Evolutionary conservation across 768 basidiomycete species (phyloP).

Genomic region (Rhodotorula kratochvilovae): DNA sequence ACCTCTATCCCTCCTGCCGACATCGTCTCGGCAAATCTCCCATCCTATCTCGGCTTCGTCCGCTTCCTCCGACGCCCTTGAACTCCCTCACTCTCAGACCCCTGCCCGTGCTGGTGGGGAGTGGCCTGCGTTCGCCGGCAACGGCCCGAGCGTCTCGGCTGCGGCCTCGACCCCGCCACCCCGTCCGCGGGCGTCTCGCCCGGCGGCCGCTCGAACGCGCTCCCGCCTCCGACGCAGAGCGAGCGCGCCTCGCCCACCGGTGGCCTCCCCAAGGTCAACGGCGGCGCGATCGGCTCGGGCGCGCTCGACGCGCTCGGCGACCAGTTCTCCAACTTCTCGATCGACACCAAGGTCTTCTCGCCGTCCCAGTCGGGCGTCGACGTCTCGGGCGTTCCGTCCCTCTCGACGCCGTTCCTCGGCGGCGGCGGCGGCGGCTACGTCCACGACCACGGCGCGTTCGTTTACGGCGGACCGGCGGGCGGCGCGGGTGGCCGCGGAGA

Average conservation of each 20-base stretch:
- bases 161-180: constrained; percentile 27
- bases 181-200: constrained; percentile 13
- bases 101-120: constrained; percentile 50
- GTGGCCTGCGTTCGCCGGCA: constrained; percentile 53
- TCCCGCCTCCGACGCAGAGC: constrained; percentile 6
- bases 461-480: constrained; percentile 26
- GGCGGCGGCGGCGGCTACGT: constrained; percentile 34
- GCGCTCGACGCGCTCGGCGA: constrained; percentile 33
- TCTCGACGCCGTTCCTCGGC: constrained; percentile 30
- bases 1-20: too few species aligned
- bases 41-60: too few species aligned
- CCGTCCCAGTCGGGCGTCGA: constrained; percentile 29
- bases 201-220: background rate
- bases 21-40: too few species aligned
- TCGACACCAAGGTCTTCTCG: constrained; percentile 39
- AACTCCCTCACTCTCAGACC: too few species aligned
- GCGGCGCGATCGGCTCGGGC: constrained; percentile 3
- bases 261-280: constrained; percentile 10
- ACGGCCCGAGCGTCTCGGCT: constrained; percentile 49
- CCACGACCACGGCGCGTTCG: constrained; percentile 39
- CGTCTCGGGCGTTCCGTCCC: constrained; percentile 19
- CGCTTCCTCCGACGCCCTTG: too few species aligned
- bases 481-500: constrained; percentile 21
- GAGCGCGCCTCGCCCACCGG: constrained; percentile 26
- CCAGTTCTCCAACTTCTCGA: constrained; percentile 39